Base-by-base conservation (phyloP, 2,329 filamentous ascomycete genomes). In the Colletotrichum filicis region DNA sequence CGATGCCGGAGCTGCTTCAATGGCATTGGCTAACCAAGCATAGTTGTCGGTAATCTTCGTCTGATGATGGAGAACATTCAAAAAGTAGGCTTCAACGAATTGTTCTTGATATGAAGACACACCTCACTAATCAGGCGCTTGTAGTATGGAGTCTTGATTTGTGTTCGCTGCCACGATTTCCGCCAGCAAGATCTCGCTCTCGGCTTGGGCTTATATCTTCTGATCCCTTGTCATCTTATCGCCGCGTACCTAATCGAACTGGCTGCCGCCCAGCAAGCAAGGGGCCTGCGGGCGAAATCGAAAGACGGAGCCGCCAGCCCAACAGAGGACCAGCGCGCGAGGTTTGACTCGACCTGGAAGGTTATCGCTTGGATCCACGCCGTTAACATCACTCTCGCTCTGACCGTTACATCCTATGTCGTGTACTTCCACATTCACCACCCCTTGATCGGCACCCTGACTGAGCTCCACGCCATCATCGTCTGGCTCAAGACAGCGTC, bases 401-500 rank as follows among this genome's bases (percentile, higher is more conserved):
- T 98, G 24, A 88, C 90, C 53, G 90, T 97, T 75, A 95, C 95
- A 9, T 97, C 94, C 60, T 91, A 92, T 75, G 91, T 95, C 22
- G 95, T 99, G 22, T 99, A 98, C 85, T 96, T 92, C 82, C 89
- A 94, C 81, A 94, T 99, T 76, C 91, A 97, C 82, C 97, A 99
- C 82, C 97, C 97, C 0, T 89, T 97, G 22, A 97, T 99, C 77
- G 97, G 97, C 55, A 98, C 95, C 0, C 85, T 98, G 61, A 95
- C 94, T 75, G 94, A 98, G 83, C 84, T 97, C 74, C 97, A 99
- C 81, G 95, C 95, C 75, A 92, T 98, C 78, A 94, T 98, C 68
- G 95, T 98, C 63, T 98, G 95, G 92, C 89, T 99, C 78, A 99
- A 99, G 86, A 95, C 94, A 37, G 94, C 95, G 75, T 98, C 95